A percentile compares a stretch with the other conserved stretches of the same genome.
These are phyloP conservation scores for Aspergillus conjunctus DNA, from an alignment of 495 filamentous ascomycete genomes.

Conservation along the genomic window DNA sequence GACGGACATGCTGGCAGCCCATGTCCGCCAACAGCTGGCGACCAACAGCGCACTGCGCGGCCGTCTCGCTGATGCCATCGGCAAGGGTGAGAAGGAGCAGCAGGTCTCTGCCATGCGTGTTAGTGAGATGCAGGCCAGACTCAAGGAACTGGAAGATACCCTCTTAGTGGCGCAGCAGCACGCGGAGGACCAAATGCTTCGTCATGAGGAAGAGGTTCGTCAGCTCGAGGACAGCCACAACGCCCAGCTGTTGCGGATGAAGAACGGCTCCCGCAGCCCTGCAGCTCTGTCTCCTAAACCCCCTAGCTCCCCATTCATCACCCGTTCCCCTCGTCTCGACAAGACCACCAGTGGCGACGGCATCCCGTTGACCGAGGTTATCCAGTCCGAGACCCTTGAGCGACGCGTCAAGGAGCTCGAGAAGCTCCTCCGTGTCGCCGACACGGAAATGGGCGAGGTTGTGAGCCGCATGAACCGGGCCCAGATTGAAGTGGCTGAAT, in stretches of 20 bases:
- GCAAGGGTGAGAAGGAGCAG: conserved; percentile 84
- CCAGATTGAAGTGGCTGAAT: conserved; percentile 89
- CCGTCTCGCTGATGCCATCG: conserved; percentile 83
- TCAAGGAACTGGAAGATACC: conserved; percentile 81
- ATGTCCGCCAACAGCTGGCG: conserved; percentile 77
- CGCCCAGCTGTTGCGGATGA: conserved; percentile 74
- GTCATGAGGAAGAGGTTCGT: conserved; percentile 84
- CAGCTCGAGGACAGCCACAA: conserved; percentile 75
- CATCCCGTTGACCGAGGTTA: conserved; percentile 60
- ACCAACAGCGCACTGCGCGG: conserved; percentile 72
- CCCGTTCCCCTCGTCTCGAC: conserved; percentile 58
- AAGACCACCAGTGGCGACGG: conserved; percentile 59
- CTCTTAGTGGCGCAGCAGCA: conserved; percentile 80
- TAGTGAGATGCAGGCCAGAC: conserved; percentile 74
- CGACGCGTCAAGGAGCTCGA: conserved; percentile 79
- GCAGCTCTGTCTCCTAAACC: conserved; percentile 49
- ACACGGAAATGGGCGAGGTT: conserved; percentile 93
- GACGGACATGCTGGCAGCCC: conserved; percentile 71
- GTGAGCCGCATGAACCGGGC: conserved; percentile 89
- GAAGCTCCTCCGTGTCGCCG: conserved; percentile 75
- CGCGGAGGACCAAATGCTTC: conserved; percentile 78
- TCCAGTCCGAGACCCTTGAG: conserved; percentile 72
- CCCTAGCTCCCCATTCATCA: conserved; percentile 63
- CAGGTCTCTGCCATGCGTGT: conserved; percentile 76
- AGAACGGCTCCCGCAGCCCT: conserved; percentile 52